phyloP scores from a whole-genome alignment of 768 basidiomycete species.

The Russula sp. region DNA sequence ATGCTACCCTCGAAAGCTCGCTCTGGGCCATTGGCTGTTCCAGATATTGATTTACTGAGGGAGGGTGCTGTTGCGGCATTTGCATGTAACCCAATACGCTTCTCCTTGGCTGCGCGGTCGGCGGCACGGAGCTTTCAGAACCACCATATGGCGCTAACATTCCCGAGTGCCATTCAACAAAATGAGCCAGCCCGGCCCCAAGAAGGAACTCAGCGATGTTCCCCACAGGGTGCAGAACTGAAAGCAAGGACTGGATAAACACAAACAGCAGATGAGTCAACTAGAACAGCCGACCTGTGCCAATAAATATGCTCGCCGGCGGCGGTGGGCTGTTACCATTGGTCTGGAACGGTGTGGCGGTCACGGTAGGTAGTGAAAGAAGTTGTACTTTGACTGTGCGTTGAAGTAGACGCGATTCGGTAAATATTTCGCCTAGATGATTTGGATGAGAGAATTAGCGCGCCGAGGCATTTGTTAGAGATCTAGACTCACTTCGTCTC shows the following conservation, averaged over 20 bases:
- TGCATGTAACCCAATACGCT: conserved; percentile 66
- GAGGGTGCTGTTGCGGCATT: conserved; percentile 46
- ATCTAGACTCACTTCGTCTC: conserved; percentile 70
- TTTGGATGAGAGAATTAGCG: conserved; percentile 6
- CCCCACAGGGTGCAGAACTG: conserved; percentile 87
- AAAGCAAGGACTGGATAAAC: conserved; percentile 1
- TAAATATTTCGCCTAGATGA: conserved; percentile 78
- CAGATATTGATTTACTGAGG: conserved; percentile 47
- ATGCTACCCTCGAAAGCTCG: conserved; percentile 79
- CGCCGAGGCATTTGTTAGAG: not conserved
- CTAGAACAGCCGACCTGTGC: conserved; percentile 52
- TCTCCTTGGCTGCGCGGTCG: conserved; percentile 78
- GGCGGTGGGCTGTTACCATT: conserved; percentile 54
- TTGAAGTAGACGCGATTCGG: conserved; percentile 83
- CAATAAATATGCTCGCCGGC: conserved; percentile 85
- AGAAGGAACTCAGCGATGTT: conserved; percentile 92
- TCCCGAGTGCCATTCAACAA: conserved; percentile 98
- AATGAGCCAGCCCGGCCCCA: conserved; percentile 78
- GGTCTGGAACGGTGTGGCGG: conserved; percentile 77
- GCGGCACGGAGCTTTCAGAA: conserved; percentile 87
- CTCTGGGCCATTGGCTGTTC: conserved; percentile 41
- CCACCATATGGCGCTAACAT: conserved; percentile 81
- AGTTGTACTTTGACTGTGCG: conserved; percentile 73
- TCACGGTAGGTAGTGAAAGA: conserved; percentile 73
- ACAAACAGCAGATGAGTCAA: not conserved